A percentile compares a stretch with the other conserved stretches of the same genome.
phyloP scores from a whole-genome alignment of 352 stramenopile species.

The Aphanomyces invadans region DNA sequence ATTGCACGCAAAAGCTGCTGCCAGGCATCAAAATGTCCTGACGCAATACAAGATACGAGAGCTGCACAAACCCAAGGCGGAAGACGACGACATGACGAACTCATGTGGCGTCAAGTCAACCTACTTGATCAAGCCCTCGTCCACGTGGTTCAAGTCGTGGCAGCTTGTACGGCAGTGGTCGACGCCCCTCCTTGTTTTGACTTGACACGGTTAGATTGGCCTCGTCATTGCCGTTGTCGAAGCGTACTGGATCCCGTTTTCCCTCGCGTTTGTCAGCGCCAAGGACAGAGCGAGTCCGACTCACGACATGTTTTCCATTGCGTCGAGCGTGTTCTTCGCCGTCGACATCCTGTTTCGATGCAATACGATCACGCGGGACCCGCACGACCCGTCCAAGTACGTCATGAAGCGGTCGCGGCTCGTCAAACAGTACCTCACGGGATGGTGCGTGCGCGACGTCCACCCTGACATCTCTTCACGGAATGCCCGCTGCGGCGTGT shows the following conservation, averaged over 20 bases:
- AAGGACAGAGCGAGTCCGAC: slow-evolving; percentile 29
- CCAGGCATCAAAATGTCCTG: not conserved
- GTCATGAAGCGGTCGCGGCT: slow-evolving; percentile 50
- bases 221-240: slow-evolving; percentile 76
- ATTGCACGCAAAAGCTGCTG: not conserved
- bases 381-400: slow-evolving; percentile 32
- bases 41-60: not conserved
- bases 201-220: slow-evolving; percentile 48
- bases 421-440: slow-evolving; percentile 44
- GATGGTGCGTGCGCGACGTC: slow-evolving; percentile 60
- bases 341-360: slow-evolving; percentile 36
- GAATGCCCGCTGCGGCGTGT: slow-evolving; percentile 60
- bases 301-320: slow-evolving; percentile 8
- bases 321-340: slow-evolving; percentile 29
- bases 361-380: slow-evolving; percentile 38
- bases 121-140: slow-evolving; percentile 61
- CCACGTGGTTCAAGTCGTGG: slow-evolving; percentile 60
- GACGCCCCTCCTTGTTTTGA: not conserved
- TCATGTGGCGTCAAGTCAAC: not conserved
- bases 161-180: slow-evolving; percentile 40
- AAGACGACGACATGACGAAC: not conserved
- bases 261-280: slow-evolving; percentile 46
- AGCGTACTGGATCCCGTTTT: slow-evolving; percentile 52
- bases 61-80: not conserved
- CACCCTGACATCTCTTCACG: slow-evolving; percentile 36